Evolutionary conservation across 371 early-diverging fungal genomes (phyloP), one percentile per base, ranked within the genome.

Genomic region (Mortierella sp.): DNA sequence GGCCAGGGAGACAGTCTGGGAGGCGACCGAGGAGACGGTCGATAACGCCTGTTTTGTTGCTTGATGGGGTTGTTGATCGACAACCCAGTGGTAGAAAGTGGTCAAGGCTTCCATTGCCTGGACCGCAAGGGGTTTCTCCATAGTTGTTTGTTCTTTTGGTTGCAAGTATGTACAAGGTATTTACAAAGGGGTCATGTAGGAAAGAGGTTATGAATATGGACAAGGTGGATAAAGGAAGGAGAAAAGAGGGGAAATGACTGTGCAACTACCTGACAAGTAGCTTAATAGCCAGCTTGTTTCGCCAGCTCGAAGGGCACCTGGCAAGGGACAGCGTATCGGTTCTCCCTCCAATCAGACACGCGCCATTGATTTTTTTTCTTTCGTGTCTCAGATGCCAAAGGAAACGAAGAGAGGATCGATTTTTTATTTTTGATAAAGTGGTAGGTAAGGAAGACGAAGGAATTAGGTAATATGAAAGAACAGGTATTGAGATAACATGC

Each of bases 31-130:
- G 24, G 68, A 31, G 24, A 37, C 68, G 16, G 40, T 24, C 5
- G 53, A 14, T 11, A 29, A 24, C 7, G 44, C 19, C 19, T 55
- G 7, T 40, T 47, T n/a, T 24, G 4, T 8, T 34, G 22, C 6
- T 13, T 11, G 68, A 37, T 41, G 16, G 9, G n/a, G 68, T 19
- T 58, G 43, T 2, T 40, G 26, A 31, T 69, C 70, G 31, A 69
- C 6, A 5, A 43, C 24, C 53, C 70, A 53, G 29, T 52, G 43
- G 41, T 69, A 69, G 41, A 69, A 22, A 22, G 5, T 55, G 16
- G 37, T 19, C 40, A 52, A 5, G 29, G 70, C 55, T 11, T 58
- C 41, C 58, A 55, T 69, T 19, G 55, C 70, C 44, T 69, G 70
- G 40, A 53, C 19, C 9, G 70, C 70, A 29, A 52, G 43, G 40